phyloP scores from a whole-genome alignment of 1,284 basidiomycete species.

The Heliocybe sulcata region DNA sequence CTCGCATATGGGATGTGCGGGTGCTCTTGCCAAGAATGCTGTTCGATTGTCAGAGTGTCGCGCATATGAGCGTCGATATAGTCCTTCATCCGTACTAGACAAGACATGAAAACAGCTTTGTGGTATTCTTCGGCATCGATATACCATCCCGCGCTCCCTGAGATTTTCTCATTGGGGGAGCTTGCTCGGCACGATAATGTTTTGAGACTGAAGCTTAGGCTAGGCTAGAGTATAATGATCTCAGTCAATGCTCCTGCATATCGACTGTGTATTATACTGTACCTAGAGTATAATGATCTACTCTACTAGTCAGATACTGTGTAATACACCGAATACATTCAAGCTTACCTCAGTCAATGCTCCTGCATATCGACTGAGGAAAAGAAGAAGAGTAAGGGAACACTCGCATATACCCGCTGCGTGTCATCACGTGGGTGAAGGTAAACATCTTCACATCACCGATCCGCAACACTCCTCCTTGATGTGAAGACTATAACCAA shows the following conservation, averaged over 20 bases:
- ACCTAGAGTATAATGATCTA: neutral
- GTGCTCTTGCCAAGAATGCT: too few species aligned
- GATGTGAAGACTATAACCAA: too few species aligned
- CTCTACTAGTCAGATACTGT: too few species aligned
- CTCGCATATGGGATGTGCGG: neutral
- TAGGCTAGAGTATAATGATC: neutral
- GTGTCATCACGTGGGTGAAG: neutral
- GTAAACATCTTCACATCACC: neutral
- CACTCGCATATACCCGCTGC: neutral
- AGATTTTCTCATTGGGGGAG: too few species aligned
- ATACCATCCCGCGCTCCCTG: neutral
- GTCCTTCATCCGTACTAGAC: neutral
- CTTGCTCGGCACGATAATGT: too few species aligned
- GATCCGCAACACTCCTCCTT: neutral
- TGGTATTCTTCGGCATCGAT: neutral
- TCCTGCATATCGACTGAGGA: neutral
- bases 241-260: neutral
- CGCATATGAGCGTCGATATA: too few species aligned
- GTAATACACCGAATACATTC: too few species aligned
- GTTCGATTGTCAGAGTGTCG: too few species aligned
- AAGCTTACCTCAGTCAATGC: neutral
- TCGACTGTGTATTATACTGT: neutral
- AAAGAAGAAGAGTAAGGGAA: neutral
- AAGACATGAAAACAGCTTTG: neutral
- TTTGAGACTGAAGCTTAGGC: neutral